These are phyloP conservation scores for Barbarea vulgaris DNA, from an alignment of 345 rosid species.

Conservation along the genomic window DNA sequence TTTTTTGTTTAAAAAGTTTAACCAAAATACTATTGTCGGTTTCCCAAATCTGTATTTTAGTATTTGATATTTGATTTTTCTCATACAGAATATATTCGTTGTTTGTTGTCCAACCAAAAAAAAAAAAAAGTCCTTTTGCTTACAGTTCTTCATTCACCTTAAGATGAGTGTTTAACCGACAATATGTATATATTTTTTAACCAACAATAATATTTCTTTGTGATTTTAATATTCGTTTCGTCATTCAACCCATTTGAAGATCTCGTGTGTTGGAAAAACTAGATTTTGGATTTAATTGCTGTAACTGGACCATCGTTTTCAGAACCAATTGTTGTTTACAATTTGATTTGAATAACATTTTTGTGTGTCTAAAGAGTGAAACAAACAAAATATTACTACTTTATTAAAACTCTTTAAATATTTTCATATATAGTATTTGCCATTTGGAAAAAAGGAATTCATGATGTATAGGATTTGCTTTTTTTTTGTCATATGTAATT, in stretches of 20 bases:
- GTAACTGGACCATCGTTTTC: neutral
- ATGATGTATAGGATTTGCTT: neutral
- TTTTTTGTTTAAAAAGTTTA: neutral
- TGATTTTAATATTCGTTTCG: neutral
- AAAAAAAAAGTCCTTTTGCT: neutral
- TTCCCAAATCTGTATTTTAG: constrained; percentile 3
- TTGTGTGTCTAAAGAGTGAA: neutral
- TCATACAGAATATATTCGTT: neutral
- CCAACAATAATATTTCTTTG: neutral
- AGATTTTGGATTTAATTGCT: neutral
- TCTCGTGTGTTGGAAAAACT: neutral
- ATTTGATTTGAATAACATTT: neutral
- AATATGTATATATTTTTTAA: no score
- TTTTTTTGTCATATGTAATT: neutral
- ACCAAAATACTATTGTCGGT: constrained; percentile 16
- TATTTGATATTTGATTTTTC: neutral
- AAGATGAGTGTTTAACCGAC: no score
- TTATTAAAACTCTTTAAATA: no score
- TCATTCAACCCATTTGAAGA: neutral
- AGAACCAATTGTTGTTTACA: neutral
- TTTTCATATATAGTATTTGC: neutral
- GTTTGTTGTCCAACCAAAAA: neutral
- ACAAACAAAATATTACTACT: no score
- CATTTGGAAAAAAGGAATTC: neutral
- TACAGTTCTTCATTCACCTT: neutral